Percentiles rank a stretch among this genome's conserved stretches.
phyloP scores from a whole-genome alignment of 1,139 yeast genomes.

The Debaryomyces psychrophilus region DNA sequence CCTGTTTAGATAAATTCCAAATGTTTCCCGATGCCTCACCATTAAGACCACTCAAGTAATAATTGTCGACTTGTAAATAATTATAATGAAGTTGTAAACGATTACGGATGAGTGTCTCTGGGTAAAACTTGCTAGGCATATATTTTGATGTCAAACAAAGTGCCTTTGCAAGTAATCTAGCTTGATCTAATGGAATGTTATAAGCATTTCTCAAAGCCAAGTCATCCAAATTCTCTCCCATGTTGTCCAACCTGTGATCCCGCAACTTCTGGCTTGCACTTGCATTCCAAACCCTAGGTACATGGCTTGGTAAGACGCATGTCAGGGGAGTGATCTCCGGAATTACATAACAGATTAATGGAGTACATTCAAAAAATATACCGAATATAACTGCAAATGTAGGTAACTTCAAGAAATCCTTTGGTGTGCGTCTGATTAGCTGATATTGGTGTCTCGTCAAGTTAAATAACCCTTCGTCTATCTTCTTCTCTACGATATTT shows the following conservation, averaged over 20 bases:
- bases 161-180: constrained; percentile 33
- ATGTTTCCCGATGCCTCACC: constrained; percentile 46
- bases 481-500: constrained; percentile 13
- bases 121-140: constrained; percentile 40
- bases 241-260: constrained; percentile 14
- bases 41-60: constrained; percentile 44
- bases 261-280: constrained; percentile 13
- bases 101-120: constrained; percentile 41
- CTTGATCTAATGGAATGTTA: constrained; percentile 41
- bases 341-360: constrained; percentile 56
- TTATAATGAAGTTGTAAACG: constrained; percentile 43
- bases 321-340: constrained; percentile 74
- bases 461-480: constrained; percentile 27
- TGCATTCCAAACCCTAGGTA: constrained; percentile 40
- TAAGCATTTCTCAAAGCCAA: constrained; percentile 46
- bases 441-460: constrained; percentile 60
- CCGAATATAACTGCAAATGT: constrained; percentile 59
- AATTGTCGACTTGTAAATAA: constrained; percentile 55
- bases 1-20: constrained; percentile 48
- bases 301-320: constrained; percentile 59
- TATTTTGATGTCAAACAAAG: constrained; percentile 45
- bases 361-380: constrained; percentile 66
- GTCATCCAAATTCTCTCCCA: constrained; percentile 18
- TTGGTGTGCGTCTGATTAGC: constrained; percentile 56
- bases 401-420: constrained; percentile 64